Evolutionary conservation across 2,329 filamentous ascomycete genomes (phyloP).

Genomic region (Dothideomycetes sp.): DNA sequence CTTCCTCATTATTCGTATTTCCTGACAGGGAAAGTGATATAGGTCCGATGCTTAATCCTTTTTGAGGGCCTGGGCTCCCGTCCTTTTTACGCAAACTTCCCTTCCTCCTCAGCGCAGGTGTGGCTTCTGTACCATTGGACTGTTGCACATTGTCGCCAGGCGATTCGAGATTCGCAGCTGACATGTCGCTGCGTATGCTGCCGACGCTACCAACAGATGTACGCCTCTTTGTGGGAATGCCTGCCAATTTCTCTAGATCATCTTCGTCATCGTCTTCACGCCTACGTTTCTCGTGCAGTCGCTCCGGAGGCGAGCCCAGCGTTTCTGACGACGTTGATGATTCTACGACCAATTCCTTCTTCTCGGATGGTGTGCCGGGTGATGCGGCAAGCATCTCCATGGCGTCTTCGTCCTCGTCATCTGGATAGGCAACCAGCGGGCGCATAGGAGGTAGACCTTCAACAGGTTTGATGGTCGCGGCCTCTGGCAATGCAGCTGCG

Average conservation of each 20-base stretch:
- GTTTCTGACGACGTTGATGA: constrained; percentile 21
- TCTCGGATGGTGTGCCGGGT: constrained; percentile 23
- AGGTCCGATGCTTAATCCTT: constrained; percentile 23
- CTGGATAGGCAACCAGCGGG: constrained; percentile 82
- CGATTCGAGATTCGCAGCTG: constrained; percentile 17
- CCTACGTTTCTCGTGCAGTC: constrained; percentile 78
- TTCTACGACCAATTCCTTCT: constrained; percentile 18
- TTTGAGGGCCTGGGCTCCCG: constrained; percentile 23
- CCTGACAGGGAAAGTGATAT: constrained; percentile 10
- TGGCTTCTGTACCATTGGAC: constrained; percentile 2
- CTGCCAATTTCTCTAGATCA: constrained; percentile 73
- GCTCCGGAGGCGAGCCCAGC: constrained; percentile 54
- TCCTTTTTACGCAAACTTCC: constrained; percentile 36
- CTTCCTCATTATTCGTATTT: constrained; percentile 6
- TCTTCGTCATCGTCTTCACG: constrained; percentile 91
- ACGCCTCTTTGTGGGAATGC: constrained; percentile 34
- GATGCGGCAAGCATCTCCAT: constrained; percentile 42
- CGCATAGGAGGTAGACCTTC: constrained; percentile 61
- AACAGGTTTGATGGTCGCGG: constrained; percentile 28
- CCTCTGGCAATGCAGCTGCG: constrained; percentile 20
- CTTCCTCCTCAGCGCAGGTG: constrained; percentile 33
- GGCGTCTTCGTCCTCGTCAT: constrained; percentile 56
- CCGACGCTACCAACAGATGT: constrained; percentile 25
- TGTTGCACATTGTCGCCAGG: constrained; percentile 14
- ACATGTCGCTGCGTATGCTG: constrained; percentile 20